Percentiles rank a stretch among this genome's conserved stretches.
phyloP scores from a whole-genome alignment of 257 asterid species.

The Capsicum pubescens region DNA sequence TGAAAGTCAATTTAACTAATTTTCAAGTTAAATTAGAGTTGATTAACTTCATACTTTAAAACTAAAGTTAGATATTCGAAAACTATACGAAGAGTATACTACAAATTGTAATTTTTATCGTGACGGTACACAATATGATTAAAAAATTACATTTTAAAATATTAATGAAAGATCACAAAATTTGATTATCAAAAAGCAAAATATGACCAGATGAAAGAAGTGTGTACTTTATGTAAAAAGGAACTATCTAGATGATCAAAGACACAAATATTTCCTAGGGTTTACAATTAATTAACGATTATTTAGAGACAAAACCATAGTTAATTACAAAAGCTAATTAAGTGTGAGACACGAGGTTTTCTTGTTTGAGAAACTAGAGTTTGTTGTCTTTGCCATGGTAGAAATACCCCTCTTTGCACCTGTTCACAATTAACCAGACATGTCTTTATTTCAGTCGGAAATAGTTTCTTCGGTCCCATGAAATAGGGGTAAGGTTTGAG shows the following conservation, averaged over 20 bases:
- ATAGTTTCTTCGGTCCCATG: not conserved
- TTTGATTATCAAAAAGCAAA: too few relatives aligned
- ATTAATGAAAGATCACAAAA: too few relatives aligned
- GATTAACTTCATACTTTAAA: too few relatives aligned
- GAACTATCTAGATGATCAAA: not conserved
- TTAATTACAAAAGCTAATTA: not conserved
- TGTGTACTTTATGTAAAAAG: not conserved
- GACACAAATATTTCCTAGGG: not conserved
- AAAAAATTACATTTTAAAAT: too few relatives aligned
- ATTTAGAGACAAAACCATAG: not conserved
- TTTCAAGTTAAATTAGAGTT: too few relatives aligned
- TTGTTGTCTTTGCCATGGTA: not conserved
- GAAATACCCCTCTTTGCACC: not conserved
- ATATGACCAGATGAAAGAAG: not conserved
- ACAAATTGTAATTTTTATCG: too few relatives aligned
- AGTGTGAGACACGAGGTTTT: constrained; percentile 18
- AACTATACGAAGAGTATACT: too few relatives aligned
- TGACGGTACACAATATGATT: too few relatives aligned
- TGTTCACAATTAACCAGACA: not conserved
- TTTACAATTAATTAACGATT: not conserved
- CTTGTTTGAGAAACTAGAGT: not conserved
- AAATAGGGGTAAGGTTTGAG: not conserved
- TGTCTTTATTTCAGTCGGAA: not conserved
- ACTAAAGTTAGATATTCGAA: too few relatives aligned
- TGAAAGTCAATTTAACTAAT: too few relatives aligned